Evolutionary conservation across 768 basidiomycete species (phyloP).

Genomic region (Pisolithus sp.): DNA sequence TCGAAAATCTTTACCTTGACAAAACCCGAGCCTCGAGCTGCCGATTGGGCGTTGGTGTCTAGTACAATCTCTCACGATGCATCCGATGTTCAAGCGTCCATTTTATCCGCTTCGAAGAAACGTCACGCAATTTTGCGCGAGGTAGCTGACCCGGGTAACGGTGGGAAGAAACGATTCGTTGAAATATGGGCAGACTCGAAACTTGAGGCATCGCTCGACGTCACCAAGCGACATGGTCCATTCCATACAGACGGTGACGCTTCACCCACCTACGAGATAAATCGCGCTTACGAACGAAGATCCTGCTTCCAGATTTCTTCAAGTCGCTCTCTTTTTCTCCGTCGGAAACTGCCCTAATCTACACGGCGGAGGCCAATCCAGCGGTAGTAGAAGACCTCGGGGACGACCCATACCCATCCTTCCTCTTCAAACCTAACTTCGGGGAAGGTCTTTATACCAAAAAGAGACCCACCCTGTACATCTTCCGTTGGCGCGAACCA

Average conservation of each 20-base stretch:
- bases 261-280: background rate
- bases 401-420: slow-evolving; percentile 32
- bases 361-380: slow-evolving; percentile 52
- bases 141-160: slow-evolving; percentile 15
- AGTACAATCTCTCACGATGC: slow-evolving; percentile 16
- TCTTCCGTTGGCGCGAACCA: slow-evolving; percentile 41
- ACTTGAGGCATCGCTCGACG: slow-evolving; percentile 45
- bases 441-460: slow-evolving; percentile 57
- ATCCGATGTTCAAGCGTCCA: slow-evolving; percentile 35
- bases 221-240: slow-evolving; percentile 49
- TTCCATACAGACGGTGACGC: slow-evolving; percentile 58
- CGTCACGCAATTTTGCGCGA: slow-evolving; percentile 43
- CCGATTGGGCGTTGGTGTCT: slow-evolving; percentile 6
- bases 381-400: slow-evolving; percentile 15
- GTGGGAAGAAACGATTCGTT: slow-evolving; percentile 41
- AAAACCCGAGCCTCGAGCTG: slow-evolving; percentile 6
- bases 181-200: slow-evolving; percentile 51
- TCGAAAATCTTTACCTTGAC: slow-evolving; percentile 32
- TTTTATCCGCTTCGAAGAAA: slow-evolving; percentile 36
- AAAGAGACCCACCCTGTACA: slow-evolving; percentile 46
- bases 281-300: background rate
- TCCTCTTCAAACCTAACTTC: slow-evolving; percentile 51
- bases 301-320: slow-evolving; percentile 40
- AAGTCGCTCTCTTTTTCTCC: slow-evolving; percentile 49
- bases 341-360: slow-evolving; percentile 46